Conservation (phyloP, 2,329 filamentous ascomycete genomes). For the Fusarium secorum region DNA sequence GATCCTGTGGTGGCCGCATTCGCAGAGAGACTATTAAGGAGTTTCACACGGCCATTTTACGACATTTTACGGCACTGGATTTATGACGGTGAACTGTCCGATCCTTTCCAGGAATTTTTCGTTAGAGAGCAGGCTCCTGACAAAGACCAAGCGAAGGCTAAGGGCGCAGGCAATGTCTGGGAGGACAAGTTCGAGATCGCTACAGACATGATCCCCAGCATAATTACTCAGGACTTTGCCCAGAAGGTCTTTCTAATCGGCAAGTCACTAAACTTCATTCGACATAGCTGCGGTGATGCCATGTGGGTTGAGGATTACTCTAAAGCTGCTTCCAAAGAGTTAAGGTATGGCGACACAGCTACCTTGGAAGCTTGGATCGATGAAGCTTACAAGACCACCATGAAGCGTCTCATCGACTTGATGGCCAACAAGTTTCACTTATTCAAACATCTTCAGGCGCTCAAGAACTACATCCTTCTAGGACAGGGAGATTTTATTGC, state of each 20-base stretch:
- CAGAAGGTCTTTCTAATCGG: slow-evolving; percentile 97
- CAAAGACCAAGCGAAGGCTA: slow-evolving; percentile 59
- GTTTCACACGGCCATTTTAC: slow-evolving; percentile 94
- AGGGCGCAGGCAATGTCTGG: slow-evolving; percentile 89
- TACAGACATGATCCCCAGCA: slow-evolving; percentile 86
- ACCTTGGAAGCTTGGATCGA: slow-evolving; percentile 93
- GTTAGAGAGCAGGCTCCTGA: slow-evolving; percentile 77
- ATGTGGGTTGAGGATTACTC: slow-evolving; percentile 97
- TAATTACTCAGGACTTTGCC: slow-evolving; percentile 91
- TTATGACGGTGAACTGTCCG: slow-evolving; percentile 96
- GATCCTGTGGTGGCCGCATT: slow-evolving; percentile 95
- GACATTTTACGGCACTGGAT: slow-evolving; percentile 97
- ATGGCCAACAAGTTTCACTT: slow-evolving; percentile 97
- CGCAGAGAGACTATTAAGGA: slow-evolving; percentile 84
- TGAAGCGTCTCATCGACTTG: slow-evolving; percentile 90
- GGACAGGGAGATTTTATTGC: slow-evolving; percentile 98
- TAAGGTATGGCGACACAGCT: slow-evolving; percentile 91
- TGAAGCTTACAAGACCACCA: slow-evolving; percentile 96
- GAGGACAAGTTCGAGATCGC: slow-evolving; percentile 95
- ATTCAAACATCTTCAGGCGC: slow-evolving; percentile 87
- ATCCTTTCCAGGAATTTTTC: slow-evolving; percentile 95
- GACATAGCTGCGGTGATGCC: slow-evolving; percentile 92
- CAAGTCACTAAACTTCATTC: slow-evolving; percentile 97
- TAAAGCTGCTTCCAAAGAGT: slow-evolving; percentile 88
- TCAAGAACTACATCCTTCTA: slow-evolving; percentile 94